Percentiles rank a stretch among this genome's conserved stretches.
Conservation (phyloP, 306 rosid species). For the Alnus glutinosa region DNA sequence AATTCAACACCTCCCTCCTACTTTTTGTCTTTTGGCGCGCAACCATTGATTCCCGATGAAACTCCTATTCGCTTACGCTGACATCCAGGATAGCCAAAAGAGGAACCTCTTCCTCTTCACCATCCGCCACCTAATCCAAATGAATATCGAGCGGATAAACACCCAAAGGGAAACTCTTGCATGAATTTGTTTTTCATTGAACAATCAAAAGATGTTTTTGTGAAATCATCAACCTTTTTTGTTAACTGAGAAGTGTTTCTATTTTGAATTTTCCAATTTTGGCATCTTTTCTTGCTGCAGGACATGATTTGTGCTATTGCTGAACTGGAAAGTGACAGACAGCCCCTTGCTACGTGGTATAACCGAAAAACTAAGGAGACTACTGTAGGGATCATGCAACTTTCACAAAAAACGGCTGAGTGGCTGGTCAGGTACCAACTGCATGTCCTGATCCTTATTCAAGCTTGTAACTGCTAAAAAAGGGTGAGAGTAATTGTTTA, state of each 20-base stretch:
- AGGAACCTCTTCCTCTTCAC: too few relatives aligned
- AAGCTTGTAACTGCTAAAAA: neutral
- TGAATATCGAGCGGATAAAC: too few relatives aligned
- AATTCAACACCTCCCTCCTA: too few relatives aligned
- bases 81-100: too few relatives aligned
- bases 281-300: constrained; percentile 44
- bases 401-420: constrained; percentile 48
- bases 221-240: neutral
- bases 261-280: constrained; percentile 3
- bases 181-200: neutral
- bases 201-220: neutral
- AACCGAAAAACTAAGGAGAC: constrained; percentile 50
- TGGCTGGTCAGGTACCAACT: constrained; percentile 65
- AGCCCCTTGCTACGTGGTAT: constrained; percentile 49
- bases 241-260: neutral
- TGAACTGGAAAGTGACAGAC: constrained; percentile 88
- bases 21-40: too few relatives aligned
- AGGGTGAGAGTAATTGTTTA: neutral
- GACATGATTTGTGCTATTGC: constrained; percentile 77
- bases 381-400: constrained; percentile 73
- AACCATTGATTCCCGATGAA: too few relatives aligned
- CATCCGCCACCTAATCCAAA: too few relatives aligned
- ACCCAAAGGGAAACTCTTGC: neutral
- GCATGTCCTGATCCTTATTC: constrained; percentile 22
- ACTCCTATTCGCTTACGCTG: too few relatives aligned